phyloP scores from a whole-genome alignment of 1,284 basidiomycete genomes.

The Trametes sp. region DNA sequence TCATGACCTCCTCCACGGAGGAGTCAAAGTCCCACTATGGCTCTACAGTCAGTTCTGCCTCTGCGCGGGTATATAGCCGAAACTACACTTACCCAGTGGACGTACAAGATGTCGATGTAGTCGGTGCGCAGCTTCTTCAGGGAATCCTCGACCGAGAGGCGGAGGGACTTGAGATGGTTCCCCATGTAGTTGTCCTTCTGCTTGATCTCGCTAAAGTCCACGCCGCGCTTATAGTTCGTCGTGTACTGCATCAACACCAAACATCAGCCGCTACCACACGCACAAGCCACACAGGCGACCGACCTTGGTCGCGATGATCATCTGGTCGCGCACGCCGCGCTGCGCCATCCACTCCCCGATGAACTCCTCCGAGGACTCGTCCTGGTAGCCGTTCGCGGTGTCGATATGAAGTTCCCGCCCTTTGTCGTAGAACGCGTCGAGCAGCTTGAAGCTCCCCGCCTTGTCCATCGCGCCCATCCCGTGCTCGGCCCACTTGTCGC shows the following conservation, averaged over 20 bases:
- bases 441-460: conserved; percentile 43
- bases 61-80: background rate
- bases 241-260: conserved; percentile 39
- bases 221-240: conserved; percentile 33
- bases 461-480: conserved; percentile 51
- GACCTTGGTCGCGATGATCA: conserved; percentile 55
- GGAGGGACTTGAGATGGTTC: conserved; percentile 56
- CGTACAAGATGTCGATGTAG: conserved; percentile 62
- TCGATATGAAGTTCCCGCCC: conserved; percentile 45
- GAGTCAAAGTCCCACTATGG: conserved; percentile 52
- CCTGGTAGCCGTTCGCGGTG: conserved; percentile 44
- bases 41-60: background rate
- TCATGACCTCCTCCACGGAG: conserved; percentile 56
- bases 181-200: conserved; percentile 55
- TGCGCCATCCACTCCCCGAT: conserved; percentile 55
- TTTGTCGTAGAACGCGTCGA: conserved; percentile 45
- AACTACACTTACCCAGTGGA: conserved; percentile 24
- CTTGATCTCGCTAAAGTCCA: conserved; percentile 25
- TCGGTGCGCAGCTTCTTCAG: conserved; percentile 64
- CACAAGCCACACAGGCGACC: background rate
- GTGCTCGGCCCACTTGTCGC: conserved; percentile 50
- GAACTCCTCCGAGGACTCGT: conserved; percentile 42
- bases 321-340: conserved; percentile 50
- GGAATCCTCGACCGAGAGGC: conserved; percentile 52
- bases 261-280: background rate